A percentile compares a stretch with the other conserved stretches of the same genome.
Evolutionary conservation across 164 flowering plant species (phyloP).

Genomic region (Taxillus chinensis): DNA sequence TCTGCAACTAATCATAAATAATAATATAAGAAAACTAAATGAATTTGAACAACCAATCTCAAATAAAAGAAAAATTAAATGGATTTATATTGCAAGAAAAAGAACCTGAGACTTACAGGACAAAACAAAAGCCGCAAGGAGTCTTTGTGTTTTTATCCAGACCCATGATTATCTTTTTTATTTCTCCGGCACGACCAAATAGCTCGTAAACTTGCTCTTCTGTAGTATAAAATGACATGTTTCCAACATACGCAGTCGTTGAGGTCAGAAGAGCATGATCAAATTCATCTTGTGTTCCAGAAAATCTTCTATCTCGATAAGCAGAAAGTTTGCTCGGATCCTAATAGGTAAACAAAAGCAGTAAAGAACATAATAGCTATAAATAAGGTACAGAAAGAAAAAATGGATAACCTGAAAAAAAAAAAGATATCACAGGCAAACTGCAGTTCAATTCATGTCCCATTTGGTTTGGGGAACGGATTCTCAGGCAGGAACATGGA

Average conservation of each 20-base stretch:
- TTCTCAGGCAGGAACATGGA: neutral
- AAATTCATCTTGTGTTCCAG: conserved; percentile 88
- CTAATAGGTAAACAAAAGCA: conserved; percentile 20
- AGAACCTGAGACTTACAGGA: conserved; percentile 42
- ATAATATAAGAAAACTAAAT: too few relatives aligned
- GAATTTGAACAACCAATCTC: too few relatives aligned
- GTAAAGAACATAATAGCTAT: neutral
- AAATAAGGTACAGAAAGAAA: neutral
- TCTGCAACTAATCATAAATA: too few relatives aligned
- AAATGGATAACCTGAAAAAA: neutral
- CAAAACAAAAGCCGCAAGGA: conserved; percentile 96
- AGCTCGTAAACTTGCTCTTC: conserved; percentile 97
- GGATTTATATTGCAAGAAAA: too few relatives aligned
- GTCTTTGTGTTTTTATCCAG: conserved; percentile 92
- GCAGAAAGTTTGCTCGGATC: conserved; percentile 79
- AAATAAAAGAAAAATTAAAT: too few relatives aligned
- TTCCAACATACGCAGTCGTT: conserved; percentile 73
- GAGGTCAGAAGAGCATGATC: conserved; percentile 68
- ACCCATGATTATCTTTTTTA: conserved; percentile 93
- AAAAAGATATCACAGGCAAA: too few relatives aligned
- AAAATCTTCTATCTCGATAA: conserved; percentile 79
- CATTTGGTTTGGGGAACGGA: neutral
- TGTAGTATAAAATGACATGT: conserved; percentile 94
- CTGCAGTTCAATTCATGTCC: neutral
- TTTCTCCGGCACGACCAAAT: conserved; percentile 86